These are phyloP conservation scores for Hawksworthiomyces lignivorus DNA, from an alignment of 2,329 filamentous ascomycete species.

Conservation along the genomic window DNA sequence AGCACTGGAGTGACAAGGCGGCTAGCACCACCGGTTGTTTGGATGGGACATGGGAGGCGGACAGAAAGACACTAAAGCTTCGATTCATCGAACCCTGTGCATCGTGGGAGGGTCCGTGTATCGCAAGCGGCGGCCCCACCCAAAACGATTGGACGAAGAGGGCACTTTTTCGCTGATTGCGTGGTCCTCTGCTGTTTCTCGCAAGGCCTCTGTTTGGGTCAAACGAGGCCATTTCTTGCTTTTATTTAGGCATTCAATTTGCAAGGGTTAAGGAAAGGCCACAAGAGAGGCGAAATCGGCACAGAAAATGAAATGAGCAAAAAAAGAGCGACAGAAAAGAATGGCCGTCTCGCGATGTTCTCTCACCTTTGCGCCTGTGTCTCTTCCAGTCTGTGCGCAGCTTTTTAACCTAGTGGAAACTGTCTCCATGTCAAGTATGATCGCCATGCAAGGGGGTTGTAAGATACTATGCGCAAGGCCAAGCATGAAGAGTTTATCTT, in stretches of 20 bases:
- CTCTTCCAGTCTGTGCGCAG: neutral
- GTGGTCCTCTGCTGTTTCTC: no score
- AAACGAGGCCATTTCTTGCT: no score
- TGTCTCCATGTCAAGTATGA: conserved; percentile 5
- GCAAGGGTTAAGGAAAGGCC: conserved; percentile 4
- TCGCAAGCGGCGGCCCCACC: conserved; percentile 3
- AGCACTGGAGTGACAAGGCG: no score
- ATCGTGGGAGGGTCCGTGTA: neutral
- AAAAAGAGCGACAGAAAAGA: neutral
- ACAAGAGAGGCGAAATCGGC: conserved; percentile 1
- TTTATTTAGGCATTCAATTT: neutral
- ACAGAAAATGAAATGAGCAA: neutral
- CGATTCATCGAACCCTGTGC: no score
- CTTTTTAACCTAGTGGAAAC: neutral
- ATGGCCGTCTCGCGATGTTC: neutral
- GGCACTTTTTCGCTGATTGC: no score
- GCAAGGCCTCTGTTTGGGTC: no score
- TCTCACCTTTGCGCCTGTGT: neutral
- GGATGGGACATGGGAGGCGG: no score
- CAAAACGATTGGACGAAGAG: conserved; percentile 1
- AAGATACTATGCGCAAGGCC: conserved; percentile 2
- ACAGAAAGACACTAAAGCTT: no score
- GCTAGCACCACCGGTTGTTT: no score
- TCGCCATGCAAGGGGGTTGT: conserved; percentile 3
- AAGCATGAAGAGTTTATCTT: no score